A percentile compares a stretch with the other conserved stretches of the same genome.
These are phyloP conservation scores for Russula emetica DNA, from an alignment of 768 basidiomycete genomes.

Conservation along the genomic window DNA sequence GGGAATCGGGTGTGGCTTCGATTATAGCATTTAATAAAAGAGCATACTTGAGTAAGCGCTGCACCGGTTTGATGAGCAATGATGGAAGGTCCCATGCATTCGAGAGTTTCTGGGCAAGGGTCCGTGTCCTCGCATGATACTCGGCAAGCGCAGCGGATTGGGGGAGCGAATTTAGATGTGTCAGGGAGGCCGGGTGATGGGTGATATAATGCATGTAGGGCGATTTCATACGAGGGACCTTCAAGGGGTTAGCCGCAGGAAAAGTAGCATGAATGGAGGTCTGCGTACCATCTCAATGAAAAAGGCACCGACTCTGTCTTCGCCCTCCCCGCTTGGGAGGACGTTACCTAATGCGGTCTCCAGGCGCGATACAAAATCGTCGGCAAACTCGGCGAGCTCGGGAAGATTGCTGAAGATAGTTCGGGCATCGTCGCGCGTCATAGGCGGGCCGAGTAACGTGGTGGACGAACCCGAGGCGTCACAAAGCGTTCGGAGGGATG, in stretches of 20 bases:
- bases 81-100: constrained; percentile 93
- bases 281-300: constrained; percentile 62
- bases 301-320: constrained; percentile 64
- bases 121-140: constrained; percentile 65
- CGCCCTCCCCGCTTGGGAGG: constrained; percentile 59
- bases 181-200: constrained; percentile 67
- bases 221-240: constrained; percentile 68
- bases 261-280: constrained; percentile 2
- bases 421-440: constrained; percentile 64
- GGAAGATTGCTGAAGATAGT: constrained; percentile 74
- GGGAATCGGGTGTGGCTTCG: constrained; percentile 65
- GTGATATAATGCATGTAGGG: constrained; percentile 81
- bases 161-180: constrained; percentile 53
- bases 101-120: constrained; percentile 63
- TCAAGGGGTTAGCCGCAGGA: constrained; percentile 8
- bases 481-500: constrained; percentile 49
- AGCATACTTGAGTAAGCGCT: constrained; percentile 91
- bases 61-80: constrained; percentile 95
- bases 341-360: constrained; percentile 62
- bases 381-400: constrained; percentile 69
- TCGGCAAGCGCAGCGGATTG: constrained; percentile 54
- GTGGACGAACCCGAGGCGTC: constrained; percentile 48
- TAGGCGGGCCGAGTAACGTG: constrained; percentile 45
- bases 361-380: constrained; percentile 57
- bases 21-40: constrained; percentile 76